Base-by-base conservation (phyloP, 208 protist species). In the Leishmania martiniquensis region DNA sequence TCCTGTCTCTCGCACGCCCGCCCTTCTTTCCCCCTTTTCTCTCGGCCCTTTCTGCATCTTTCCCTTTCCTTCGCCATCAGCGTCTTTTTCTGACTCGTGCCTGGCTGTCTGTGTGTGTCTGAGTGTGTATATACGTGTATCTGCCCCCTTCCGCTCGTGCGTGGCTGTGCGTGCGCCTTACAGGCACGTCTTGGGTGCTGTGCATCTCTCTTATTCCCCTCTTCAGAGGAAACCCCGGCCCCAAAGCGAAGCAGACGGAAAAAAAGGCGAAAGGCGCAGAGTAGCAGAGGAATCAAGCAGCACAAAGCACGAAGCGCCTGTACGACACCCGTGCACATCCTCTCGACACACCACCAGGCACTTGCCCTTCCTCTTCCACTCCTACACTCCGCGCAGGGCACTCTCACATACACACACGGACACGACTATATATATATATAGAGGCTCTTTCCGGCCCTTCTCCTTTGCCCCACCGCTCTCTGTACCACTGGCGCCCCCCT, bases 141-240 rank as follows among this genome's bases (percentile, higher is more conserved):
- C 29, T 42, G 12, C 10, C 45, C n/a, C n/a, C n/a, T n/a, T n/a
- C n/a, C 4, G 39, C n/a, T 51, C 47, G 54, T 59, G 74, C 75
- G 69, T 25, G 51, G 2, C 42, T 69, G 70, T 74, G 22, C 63
- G 13, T 54, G 34, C 15, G 22, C 54, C 29, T 37, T 59, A 49
- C 70, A 49, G 17, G 17, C 47, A 34, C 76, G 70, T 76, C 66
- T 20, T 74, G n/a, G n/a, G n/a, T n/a, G n/a, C n/a, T n/a, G n/a
- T 65, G 47, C 70, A 55, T 75, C 34, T 72, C 60, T 45, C 62
- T 62, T 49, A 22, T n/a, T 66, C 12, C n/a, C n/a, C n/a, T n/a
- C n/a, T n/a, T n/a, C n/a, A n/a, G n/a, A n/a, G n/a, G n/a, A n/a
- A n/a, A n/a, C n/a, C n/a, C n/a, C n/a, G n/a, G n/a, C n/a, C n/a